Evolutionary conservation across 23 red algal species (phyloP), one percentile per base, ranked within the genome.

Genomic region (Pyropia haitanensis): DNA sequence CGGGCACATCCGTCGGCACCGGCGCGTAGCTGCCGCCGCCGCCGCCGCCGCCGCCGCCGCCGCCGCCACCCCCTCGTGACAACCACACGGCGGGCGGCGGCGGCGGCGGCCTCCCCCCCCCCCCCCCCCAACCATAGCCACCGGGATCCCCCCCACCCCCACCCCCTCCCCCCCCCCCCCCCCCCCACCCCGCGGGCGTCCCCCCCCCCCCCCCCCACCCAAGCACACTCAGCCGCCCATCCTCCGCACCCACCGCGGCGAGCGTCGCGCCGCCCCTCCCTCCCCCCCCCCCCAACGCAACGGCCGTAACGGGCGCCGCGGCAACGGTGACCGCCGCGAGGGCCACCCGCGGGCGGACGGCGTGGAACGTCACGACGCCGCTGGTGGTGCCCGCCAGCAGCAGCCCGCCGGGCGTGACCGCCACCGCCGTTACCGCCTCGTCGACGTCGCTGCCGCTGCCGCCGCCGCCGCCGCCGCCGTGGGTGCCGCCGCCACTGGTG

Each of bases 391-490:
- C 57, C 7, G 23, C 57, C 57, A 25, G 24, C 57, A 60, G 27
- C 4, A 28, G 24, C 7, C 27, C 57, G 12, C 14, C 57, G 27
- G 24, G 24, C 57, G 27, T 60, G 5, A 26, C 7, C 57, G 57
- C 24, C 27, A 28, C 24, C 57, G 57, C 27, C 57, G 27, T 26
- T 13, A 60, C 57, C 7, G n/a, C n/a, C 0, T 18, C 30, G n/a
- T 23, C 61, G 12, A 9, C 58, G 12, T 32, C 58, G 58, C 58
- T 17, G 10, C 58, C 58, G n/a, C 60, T 18, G 60, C 60, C 60
- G 18, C 18, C 34, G 28, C 6, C 14, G 13, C 57, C 57, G 10
- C 57, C 23, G 24, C 2, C 7, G 55, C 55, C 55, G 55, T 2
- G 14, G 14, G 28, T 20, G 27, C 27, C 33, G 14, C 28, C 60